Percentiles rank a stretch among this genome's conserved stretches.
phyloP scores from a whole-genome alignment of 2,329 filamentous ascomycete genomes.

The Ophiostoma australiae region DNA sequence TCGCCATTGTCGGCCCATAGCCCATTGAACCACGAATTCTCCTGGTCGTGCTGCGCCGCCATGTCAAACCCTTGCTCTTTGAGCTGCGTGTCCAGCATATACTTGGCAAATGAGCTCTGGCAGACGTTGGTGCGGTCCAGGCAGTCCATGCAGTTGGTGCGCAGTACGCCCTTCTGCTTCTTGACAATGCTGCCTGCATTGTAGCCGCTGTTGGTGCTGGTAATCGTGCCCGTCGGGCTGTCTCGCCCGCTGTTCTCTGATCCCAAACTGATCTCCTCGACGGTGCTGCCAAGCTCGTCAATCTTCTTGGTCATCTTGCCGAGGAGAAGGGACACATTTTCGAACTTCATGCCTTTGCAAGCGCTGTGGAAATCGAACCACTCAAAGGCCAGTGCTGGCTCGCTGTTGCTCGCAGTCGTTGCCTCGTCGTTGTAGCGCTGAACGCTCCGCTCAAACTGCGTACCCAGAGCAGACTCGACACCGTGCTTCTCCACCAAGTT shows the following conservation, averaged over 20 bases:
- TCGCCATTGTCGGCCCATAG: conserved; percentile 98
- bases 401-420: conserved; percentile 33
- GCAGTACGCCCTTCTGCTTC: conserved; percentile 69
- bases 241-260: neutral
- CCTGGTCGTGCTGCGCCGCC: conserved; percentile 67
- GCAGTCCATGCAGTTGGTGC: conserved; percentile 99
- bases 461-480: conserved; percentile 72
- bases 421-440: conserved; percentile 59
- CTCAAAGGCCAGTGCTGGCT: conserved; percentile 61
- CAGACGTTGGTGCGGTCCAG: conserved; percentile 94
- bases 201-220: conserved; percentile 20
- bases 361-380: conserved; percentile 97
- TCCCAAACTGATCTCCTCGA: conserved; percentile 39
- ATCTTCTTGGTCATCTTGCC: conserved; percentile 64
- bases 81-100: conserved; percentile 75
- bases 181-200: conserved; percentile 34
- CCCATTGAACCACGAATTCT: conserved; percentile 89
- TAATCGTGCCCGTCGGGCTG: conserved; percentile 8
- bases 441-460: conserved; percentile 67
- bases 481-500: conserved; percentile 87
- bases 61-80: conserved; percentile 71
- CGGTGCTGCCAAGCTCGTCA: conserved; percentile 66
- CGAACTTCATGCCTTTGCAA: conserved; percentile 95
- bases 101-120: conserved; percentile 82
- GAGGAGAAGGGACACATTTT: conserved; percentile 81